Conservation (phyloP, 2,329 filamentous ascomycete species). For the Botrytis fabae region DNA sequence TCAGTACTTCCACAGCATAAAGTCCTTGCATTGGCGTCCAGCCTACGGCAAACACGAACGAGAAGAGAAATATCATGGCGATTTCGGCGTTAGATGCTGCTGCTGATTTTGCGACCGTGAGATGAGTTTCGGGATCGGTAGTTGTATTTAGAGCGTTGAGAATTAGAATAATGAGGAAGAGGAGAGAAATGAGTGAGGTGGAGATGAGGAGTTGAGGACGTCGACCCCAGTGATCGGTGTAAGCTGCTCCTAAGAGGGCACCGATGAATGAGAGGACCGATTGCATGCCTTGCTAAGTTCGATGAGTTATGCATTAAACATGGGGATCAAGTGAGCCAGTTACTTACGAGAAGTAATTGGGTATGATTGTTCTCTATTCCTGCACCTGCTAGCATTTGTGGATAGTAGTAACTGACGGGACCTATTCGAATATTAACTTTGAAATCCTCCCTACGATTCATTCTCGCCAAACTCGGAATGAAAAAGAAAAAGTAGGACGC, state of each 20-base stretch:
- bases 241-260: conserved; percentile 29
- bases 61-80: conserved; percentile 55
- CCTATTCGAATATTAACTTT: neutral
- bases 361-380: conserved; percentile 44
- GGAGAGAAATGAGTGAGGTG: conserved; percentile 34
- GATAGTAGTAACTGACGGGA: conserved; percentile 32
- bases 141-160: conserved; percentile 51
- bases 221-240: conserved; percentile 37
- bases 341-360: conserved; percentile 39
- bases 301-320: fast-evolving
- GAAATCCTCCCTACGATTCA: too few relatives aligned
- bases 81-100: conserved; percentile 49
- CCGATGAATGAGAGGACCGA: conserved; percentile 43
- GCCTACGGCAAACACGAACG: conserved; percentile 52
- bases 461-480: fast-evolving
- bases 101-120: conserved; percentile 13
- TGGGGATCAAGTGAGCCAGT: fast-evolving
- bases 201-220: conserved; percentile 48
- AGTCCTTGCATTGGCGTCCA: conserved; percentile 53
- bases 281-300: conserved; percentile 43
- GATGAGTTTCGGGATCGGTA: conserved; percentile 32
- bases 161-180: conserved; percentile 32
- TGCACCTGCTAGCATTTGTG: conserved; percentile 32
- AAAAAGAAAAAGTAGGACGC: conserved; percentile 4
- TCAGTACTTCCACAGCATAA: conserved; percentile 51